Percentiles rank a stretch among this genome's conserved stretches.
Evolutionary conservation across 2,329 filamentous ascomycete species (phyloP).

Genomic region (Lachnum nothofagi): DNA sequence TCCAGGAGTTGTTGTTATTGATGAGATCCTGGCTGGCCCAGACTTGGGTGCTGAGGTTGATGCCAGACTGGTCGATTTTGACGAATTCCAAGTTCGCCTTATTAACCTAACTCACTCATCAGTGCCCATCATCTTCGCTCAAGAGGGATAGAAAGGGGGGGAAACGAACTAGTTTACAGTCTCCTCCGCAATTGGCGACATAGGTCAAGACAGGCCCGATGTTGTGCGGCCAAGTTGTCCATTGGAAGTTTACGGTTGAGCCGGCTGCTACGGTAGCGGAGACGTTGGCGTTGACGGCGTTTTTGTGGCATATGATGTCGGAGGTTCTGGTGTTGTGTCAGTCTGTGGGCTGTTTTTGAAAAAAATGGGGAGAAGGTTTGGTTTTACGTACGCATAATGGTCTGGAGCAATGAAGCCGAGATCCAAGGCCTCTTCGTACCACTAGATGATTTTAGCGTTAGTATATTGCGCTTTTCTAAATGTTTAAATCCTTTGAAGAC

Average conservation of each 20-base stretch:
- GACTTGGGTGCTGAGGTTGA: constrained; percentile 25
- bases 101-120: constrained; percentile 17
- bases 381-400: constrained; percentile 35
- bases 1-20: constrained; percentile 47
- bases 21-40: constrained; percentile 44
- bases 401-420: constrained; percentile 46
- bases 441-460: constrained; percentile 10
- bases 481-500: too few species aligned
- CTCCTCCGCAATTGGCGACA: constrained; percentile 25
- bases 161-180: constrained; percentile 32
- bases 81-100: constrained; percentile 37
- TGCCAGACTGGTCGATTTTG: constrained; percentile 38
- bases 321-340: constrained; percentile 24
- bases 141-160: not conserved
- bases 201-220: constrained; percentile 33
- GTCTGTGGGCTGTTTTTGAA: not conserved
- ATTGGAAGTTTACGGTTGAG: constrained; percentile 51
- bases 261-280: constrained; percentile 54
- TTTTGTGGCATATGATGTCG: constrained; percentile 58
- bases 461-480: too few species aligned
- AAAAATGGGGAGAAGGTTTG: not conserved
- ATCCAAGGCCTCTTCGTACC: constrained; percentile 44
- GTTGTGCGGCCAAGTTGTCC: constrained; percentile 61
- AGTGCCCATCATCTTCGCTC: too few species aligned
- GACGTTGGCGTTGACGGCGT: constrained; percentile 43